Conservation (phyloP, 345 rosid species). For the Durio zibethinus region DNA sequence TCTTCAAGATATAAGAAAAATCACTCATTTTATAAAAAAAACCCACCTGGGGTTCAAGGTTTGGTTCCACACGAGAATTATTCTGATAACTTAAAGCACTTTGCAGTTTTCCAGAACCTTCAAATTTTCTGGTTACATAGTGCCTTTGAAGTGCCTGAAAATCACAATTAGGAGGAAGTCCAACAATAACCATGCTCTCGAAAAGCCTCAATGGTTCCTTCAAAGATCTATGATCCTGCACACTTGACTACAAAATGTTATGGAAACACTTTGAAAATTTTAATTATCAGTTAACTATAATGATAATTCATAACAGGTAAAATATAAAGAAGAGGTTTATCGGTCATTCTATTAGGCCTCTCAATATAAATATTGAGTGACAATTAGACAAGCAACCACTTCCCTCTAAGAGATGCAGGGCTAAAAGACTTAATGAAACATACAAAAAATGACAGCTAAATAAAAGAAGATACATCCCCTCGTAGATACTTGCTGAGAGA, state of each 20-base stretch:
- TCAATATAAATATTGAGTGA: neutral
- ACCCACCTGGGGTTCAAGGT: slow-evolving; percentile 81
- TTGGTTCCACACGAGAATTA: slow-evolving; percentile 72
- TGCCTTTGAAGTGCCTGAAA: slow-evolving; percentile 72
- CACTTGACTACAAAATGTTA: slow-evolving; percentile 19
- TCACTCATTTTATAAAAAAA: neutral
- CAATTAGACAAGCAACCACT: slow-evolving; percentile 2
- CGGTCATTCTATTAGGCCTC: neutral
- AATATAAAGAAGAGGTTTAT: neutral
- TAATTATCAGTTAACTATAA: neutral
- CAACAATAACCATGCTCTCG: slow-evolving; percentile 92
- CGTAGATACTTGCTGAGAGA: neutral
- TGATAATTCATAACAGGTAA: neutral
- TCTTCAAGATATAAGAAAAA: neutral
- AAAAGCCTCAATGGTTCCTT: slow-evolving; percentile 83
- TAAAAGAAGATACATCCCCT: neutral
- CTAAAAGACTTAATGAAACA: neutral
- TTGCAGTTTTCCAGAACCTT: slow-evolving; percentile 61
- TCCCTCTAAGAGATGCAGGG: neutral
- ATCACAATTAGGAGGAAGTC: slow-evolving; percentile 91
- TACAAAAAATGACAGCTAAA: neutral
- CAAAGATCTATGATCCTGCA: slow-evolving; percentile 76
- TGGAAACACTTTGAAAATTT: slow-evolving; percentile 1
- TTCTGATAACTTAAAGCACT: slow-evolving; percentile 52
- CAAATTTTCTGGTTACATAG: slow-evolving; percentile 48